Conservation (phyloP, 495 filamentous ascomycete species). For the Massariosphaeria phaeospora region DNA sequence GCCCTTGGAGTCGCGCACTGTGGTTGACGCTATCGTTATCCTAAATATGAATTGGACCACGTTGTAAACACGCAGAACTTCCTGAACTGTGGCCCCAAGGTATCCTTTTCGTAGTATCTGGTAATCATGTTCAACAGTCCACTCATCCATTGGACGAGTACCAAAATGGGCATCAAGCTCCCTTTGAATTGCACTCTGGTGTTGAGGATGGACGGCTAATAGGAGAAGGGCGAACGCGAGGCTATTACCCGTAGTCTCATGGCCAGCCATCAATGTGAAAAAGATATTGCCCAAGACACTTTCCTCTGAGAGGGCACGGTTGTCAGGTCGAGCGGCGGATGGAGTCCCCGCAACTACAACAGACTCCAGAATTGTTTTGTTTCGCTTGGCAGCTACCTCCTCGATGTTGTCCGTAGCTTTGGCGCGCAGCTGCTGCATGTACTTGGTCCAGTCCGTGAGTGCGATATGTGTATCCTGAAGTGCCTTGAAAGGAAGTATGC, state of each 20-base stretch:
- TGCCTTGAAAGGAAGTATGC: not conserved
- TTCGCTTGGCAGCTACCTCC: not conserved
- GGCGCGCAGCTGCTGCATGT: not conserved
- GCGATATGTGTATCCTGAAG: conserved; percentile 5
- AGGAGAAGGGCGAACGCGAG: conserved; percentile 1
- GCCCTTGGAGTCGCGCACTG: not conserved
- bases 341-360: conserved; percentile 3
- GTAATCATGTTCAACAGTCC: not conserved
- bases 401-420: not conserved
- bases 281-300: conserved; percentile 16
- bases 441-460: conserved; percentile 6
- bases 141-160: not conserved
- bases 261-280: conserved; percentile 7
- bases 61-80: not conserved
- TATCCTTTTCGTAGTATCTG: not conserved
- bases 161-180: not conserved
- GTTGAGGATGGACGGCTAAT: not conserved
- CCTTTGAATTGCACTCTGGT: not conserved
- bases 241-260: conserved; percentile 7
- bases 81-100: not conserved
- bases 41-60: not conserved
- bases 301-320: no score
- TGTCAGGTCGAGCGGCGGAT: not conserved
- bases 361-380: conserved; percentile 14
- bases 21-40: not conserved